Evolutionary conservation across 2,329 filamentous ascomycete species (phyloP).

Genomic region (Huntiella decipiens): DNA sequence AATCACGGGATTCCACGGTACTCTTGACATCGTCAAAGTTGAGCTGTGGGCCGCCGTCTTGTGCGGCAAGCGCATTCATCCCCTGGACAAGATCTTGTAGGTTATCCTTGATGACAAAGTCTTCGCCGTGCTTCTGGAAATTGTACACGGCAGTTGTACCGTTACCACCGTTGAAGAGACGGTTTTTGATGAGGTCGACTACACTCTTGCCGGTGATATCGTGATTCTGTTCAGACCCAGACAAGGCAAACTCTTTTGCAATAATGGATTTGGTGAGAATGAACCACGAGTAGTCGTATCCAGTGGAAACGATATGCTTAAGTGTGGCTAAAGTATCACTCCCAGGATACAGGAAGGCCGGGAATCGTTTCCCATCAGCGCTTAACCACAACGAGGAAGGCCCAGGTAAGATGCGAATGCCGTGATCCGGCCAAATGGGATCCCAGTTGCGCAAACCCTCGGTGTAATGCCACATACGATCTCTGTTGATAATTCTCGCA

Average conservation of each 20-base stretch:
- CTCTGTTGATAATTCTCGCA: conserved; percentile 37
- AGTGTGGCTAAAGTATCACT: conserved; percentile 38
- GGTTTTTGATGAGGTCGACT: conserved; percentile 29
- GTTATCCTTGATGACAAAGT: conserved; percentile 39
- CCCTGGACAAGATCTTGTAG: conserved; percentile 34
- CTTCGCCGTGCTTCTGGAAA: conserved; percentile 37
- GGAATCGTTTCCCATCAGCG: conserved; percentile 37
- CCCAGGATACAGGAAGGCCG: conserved; percentile 36
- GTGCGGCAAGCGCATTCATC: conserved; percentile 37
- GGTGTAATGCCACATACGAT: conserved; percentile 49
- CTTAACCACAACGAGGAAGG: conserved; percentile 46
- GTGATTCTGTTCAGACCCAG: conserved; percentile 44
- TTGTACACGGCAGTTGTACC: conserved; percentile 36
- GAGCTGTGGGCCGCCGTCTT: conserved; percentile 27
- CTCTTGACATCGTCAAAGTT: conserved; percentile 25
- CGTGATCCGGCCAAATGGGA: conserved; percentile 40
- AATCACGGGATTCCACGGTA: conserved; percentile 33
- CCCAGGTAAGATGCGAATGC: conserved; percentile 40
- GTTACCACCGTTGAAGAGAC: conserved; percentile 28
- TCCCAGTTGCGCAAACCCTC: conserved; percentile 44
- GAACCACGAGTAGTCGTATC: conserved; percentile 46
- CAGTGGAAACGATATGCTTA: conserved; percentile 39
- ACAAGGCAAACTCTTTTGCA: conserved; percentile 41
- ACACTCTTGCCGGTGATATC: conserved; percentile 39
- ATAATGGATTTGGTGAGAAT: conserved; percentile 39